A percentile compares a stretch with the other conserved stretches of the same genome.
phyloP scores from a whole-genome alignment of 108 stramenopile genomes.

The Stephanodiscus minutulus region DNA sequence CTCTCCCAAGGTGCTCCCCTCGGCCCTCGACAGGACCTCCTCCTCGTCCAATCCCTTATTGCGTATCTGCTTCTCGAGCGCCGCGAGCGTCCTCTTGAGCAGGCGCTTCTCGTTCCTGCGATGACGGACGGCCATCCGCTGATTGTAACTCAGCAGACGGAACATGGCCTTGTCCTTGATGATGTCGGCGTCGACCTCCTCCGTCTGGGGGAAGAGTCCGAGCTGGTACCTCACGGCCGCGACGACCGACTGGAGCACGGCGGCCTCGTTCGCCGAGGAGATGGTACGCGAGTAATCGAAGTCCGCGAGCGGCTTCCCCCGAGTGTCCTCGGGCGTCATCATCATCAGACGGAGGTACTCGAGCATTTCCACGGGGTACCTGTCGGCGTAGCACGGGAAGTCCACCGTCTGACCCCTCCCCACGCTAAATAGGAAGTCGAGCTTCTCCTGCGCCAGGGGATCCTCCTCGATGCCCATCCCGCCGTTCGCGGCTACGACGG shows the following conservation, averaged over 20 bases:
- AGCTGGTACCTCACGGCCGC: constrained; percentile 85
- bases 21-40: constrained; percentile 65
- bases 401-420: constrained; percentile 83
- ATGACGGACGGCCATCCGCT: constrained; percentile 90
- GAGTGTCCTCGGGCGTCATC: constrained; percentile 90
- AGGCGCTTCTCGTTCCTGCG: constrained; percentile 90
- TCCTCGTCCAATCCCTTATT: constrained; percentile 78
- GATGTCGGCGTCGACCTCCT: constrained; percentile 85
- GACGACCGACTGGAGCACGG: constrained; percentile 82
- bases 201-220: constrained; percentile 84
- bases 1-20: constrained; percentile 80
- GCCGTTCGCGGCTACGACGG: constrained; percentile 48
- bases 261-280: constrained; percentile 90
- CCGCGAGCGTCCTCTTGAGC: constrained; percentile 88
- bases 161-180: constrained; percentile 86
- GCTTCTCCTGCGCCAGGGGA: constrained; percentile 83
- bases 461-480: constrained; percentile 52
- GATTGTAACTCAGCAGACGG: constrained; percentile 77
- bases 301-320: constrained; percentile 70
- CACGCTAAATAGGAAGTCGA: constrained; percentile 78
- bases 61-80: constrained; percentile 78
- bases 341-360: constrained; percentile 95
- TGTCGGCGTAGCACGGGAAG: constrained; percentile 94
- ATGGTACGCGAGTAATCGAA: constrained; percentile 88
- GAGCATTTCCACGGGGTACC: constrained; percentile 93